Evolutionary conservation across 2,329 filamentous ascomycete species (phyloP).

Genomic region (Aspergillus fumigatus): DNA sequence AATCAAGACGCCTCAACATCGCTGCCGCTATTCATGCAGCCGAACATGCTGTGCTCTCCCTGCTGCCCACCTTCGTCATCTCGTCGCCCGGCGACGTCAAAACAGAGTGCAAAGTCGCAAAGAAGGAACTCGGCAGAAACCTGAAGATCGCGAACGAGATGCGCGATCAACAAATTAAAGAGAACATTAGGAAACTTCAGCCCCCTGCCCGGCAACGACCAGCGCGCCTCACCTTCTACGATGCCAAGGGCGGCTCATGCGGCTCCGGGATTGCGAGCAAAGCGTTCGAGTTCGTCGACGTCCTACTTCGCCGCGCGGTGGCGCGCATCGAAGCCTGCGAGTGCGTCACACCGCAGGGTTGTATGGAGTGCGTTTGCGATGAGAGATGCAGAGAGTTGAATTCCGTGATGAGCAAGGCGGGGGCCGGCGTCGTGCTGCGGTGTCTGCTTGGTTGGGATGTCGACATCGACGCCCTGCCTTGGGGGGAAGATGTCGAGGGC

Average conservation of each 20-base stretch:
- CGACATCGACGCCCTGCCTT: conserved; percentile 77
- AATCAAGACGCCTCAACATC: conserved; percentile 67
- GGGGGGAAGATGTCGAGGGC: conserved; percentile 76
- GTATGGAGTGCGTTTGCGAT: conserved; percentile 83
- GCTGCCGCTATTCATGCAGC: conserved; percentile 91
- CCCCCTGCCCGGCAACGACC: conserved; percentile 66
- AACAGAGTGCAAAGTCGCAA: conserved; percentile 85
- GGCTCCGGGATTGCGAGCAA: conserved; percentile 87
- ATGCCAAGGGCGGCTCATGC: conserved; percentile 79
- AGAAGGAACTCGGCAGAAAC: conserved; percentile 76
- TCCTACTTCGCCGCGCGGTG: conserved; percentile 70
- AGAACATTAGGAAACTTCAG: conserved; percentile 17
- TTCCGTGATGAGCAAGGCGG: conserved; percentile 89
- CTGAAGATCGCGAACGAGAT: conserved; percentile 26
- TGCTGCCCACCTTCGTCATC: conserved; percentile 88
- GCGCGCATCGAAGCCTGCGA: conserved; percentile 69
- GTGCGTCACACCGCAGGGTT: conserved; percentile 66
- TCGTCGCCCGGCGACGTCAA: conserved; percentile 85
- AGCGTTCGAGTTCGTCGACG: conserved; percentile 86
- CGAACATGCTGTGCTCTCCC: conserved; percentile 80
- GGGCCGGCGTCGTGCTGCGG: conserved; percentile 75
- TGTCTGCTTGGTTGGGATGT: conserved; percentile 70
- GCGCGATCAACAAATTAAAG: neutral
- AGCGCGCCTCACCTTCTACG: conserved; percentile 87
- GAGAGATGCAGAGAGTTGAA: conserved; percentile 82